Percentiles rank a stretch among this genome's conserved stretches.
These are phyloP conservation scores for Penicillium freii DNA, from an alignment of 2,329 filamentous ascomycete species.

Conservation along the genomic window DNA sequence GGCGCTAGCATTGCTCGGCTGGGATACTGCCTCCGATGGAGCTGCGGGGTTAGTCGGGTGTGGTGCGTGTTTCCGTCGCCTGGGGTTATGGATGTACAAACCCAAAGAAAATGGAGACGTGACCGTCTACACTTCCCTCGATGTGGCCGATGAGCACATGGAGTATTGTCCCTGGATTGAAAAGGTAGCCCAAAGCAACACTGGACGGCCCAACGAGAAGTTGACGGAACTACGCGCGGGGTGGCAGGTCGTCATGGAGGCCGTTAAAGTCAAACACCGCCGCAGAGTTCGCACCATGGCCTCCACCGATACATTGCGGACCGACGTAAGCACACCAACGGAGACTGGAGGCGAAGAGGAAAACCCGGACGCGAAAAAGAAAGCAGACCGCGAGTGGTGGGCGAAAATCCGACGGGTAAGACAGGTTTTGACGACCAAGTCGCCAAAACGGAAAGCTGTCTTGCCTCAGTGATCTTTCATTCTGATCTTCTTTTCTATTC, in stretches of 20 bases:
- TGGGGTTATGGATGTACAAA: constrained; percentile 93
- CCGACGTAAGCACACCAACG: constrained; percentile 26
- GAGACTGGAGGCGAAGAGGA: constrained; percentile 34
- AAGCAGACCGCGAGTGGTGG: constrained; percentile 71
- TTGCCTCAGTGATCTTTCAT: background rate
- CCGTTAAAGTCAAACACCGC: constrained; percentile 42
- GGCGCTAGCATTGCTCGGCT: constrained; percentile 69
- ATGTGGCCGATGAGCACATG: constrained; percentile 70
- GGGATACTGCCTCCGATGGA: constrained; percentile 58
- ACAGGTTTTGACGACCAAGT: constrained; percentile 68
- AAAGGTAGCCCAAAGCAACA: constrained; percentile 57
- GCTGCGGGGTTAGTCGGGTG: constrained; percentile 69
- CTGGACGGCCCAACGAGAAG: constrained; percentile 32
- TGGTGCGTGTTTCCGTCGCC: constrained; percentile 77
- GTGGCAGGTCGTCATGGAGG: constrained; percentile 47
- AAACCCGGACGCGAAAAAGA: constrained; percentile 48
- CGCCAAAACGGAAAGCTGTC: constrained; percentile 49
- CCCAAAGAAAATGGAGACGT: constrained; percentile 60
- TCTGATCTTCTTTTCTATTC: constrained; percentile 4
- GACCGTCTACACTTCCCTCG: constrained; percentile 52
- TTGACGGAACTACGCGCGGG: constrained; percentile 40
- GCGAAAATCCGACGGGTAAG: constrained; percentile 68
- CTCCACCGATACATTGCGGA: constrained; percentile 28
- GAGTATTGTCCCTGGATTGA: constrained; percentile 84
- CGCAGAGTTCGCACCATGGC: constrained; percentile 29